Evolutionary conservation across 768 basidiomycete species (phyloP).

Genomic region (Phlegmacium glaucopus): DNA sequence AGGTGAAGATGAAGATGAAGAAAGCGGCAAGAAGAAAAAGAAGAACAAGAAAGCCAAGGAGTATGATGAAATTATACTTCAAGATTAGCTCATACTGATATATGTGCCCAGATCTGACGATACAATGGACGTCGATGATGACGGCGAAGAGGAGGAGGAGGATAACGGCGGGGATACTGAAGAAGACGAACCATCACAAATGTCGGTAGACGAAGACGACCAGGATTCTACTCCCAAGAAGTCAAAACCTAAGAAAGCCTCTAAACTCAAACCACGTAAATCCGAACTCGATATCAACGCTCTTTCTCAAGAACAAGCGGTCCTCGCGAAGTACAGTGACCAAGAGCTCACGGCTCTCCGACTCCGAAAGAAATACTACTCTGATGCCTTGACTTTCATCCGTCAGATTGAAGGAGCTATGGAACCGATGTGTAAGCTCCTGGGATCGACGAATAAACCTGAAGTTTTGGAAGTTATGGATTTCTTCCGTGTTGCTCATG

Average conservation of each 20-base stretch:
- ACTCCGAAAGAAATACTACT: conserved; percentile 81
- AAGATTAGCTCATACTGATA: too few relatives aligned
- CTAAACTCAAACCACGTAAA: conserved; percentile 55
- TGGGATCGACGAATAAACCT: conserved; percentile 83
- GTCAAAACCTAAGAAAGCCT: conserved; percentile 36
- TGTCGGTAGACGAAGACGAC: conserved; percentile 39
- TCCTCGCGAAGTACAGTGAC: conserved; percentile 63
- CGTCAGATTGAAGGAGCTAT: conserved; percentile 54
- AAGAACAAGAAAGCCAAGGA: conserved; percentile 29
- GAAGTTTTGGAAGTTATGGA: conserved; percentile 86
- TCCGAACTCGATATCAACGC: conserved; percentile 69
- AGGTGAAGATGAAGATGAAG: conserved; percentile 30
- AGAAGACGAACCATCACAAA: conserved; percentile 28
- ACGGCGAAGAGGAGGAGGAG: conserved; percentile 31
- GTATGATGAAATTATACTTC: conserved; percentile 13
- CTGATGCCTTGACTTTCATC: conserved; percentile 85
- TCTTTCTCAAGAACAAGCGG: conserved; percentile 67
- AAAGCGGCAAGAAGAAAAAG: conserved; percentile 26
- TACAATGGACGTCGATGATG: conserved; percentile 48
- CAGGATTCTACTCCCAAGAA: conserved; percentile 31
- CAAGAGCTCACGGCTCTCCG: conserved; percentile 63
- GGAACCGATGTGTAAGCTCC: conserved; percentile 67
- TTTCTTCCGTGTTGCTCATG: conserved; percentile 81
- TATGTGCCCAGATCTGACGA: conserved; percentile 31
- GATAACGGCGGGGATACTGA: conserved; percentile 36